Evolutionary conservation across 371 early-diverging fungal genomes (phyloP), one percentile per base, ranked within the genome.

Genomic region (Polyrhizophydium stewartii): DNA sequence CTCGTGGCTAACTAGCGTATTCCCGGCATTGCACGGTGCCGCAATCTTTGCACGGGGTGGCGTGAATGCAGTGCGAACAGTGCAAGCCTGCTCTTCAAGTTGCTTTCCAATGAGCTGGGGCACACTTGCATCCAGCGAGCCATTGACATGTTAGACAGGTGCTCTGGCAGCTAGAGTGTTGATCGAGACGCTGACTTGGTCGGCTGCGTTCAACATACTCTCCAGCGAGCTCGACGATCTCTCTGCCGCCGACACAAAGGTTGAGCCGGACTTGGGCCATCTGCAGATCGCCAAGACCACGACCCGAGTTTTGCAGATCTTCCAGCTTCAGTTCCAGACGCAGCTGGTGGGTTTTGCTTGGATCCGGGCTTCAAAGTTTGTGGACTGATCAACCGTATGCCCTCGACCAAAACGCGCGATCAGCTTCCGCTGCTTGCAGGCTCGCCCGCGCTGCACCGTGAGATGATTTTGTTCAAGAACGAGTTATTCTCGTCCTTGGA

Each of bases 271-370:
- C 62, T 70, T 92, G 32, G 72, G 77, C 21, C 76, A 85, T 24
- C 82, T 97, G 46, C 75, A 79, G 17, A 81, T 86, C 1, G 82
- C 94, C 27, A 82, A 85, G 46, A 73, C 85, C 1, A 78, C 89
- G 21, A 89, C 88, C 61, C 67, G 87, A 30, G 84, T 89, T 1
- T 79, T 91, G 24, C 92, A 92, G 45, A 71, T 95, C 46, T 73
- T 93, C 55, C 97, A 97, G 71, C 77, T 87, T 38, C 96, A 96
- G 71, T 96, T 94, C 77, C 93, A 94, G 63, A 79, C 85, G 13
- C 78, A 83, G 2, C 80, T 95, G 58, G 94, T 93, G 83, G 75
- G 82, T 38, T 30, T 53, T n/a, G 12, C 12, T 56, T n/a, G 27
- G 51, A 25, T 33, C 9, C 10, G 5, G 9, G 17, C 21, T 56